Evolutionary conservation across 2,329 filamentous ascomycete genomes (phyloP), one percentile per base, ranked within the genome.

Genomic region (Phaeomoniella chlamydospora): DNA sequence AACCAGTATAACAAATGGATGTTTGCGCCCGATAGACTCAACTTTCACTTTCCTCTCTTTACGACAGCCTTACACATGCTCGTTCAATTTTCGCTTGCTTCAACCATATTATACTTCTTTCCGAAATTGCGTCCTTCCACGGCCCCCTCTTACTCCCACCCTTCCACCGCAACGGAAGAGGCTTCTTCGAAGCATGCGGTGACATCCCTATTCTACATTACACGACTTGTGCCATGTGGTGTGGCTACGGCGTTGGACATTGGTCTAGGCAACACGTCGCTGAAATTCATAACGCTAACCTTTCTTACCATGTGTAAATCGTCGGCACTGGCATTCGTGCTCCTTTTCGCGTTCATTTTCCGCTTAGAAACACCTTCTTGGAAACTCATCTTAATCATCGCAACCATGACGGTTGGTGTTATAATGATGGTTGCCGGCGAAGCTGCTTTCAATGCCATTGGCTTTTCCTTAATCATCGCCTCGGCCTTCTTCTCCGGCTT

Each of bases 281-380:
- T 98, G 48, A 90, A 88, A 58, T 94, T 92, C 56, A 96, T 98
- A 49, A 87, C 84, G 30, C 73, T 98, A 46, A 94, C 88, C 6
- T 98, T 98, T 56, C 93, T 94, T 60, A 98, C 90, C 40, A 96
- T 98, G 90, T 96, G 90, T 63, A 98, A 98, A 70, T 96, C 88
- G 4, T 94, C 87, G 6, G 84, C 88, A 12, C 72, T 98, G 15
- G 87, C 84, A 31, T 98, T 96, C 53, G 90, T 98, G 37, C 77
- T 98, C 15, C 58, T 94, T 34, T 98, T 98, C 54, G 90, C 90
- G 43, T 94, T 98, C 52, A 56, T 93, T 33, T 96, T 98, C 64
- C 77, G 82, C 36, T 76, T 98, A 36, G 90, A 98, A 59, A 73
- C 74, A 9, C 85, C 84, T 0, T 94, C 88, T 0, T 77, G 81